Base-by-base conservation (phyloP, 768 basidiomycete genomes). In the Floccularia luteovirens region DNA sequence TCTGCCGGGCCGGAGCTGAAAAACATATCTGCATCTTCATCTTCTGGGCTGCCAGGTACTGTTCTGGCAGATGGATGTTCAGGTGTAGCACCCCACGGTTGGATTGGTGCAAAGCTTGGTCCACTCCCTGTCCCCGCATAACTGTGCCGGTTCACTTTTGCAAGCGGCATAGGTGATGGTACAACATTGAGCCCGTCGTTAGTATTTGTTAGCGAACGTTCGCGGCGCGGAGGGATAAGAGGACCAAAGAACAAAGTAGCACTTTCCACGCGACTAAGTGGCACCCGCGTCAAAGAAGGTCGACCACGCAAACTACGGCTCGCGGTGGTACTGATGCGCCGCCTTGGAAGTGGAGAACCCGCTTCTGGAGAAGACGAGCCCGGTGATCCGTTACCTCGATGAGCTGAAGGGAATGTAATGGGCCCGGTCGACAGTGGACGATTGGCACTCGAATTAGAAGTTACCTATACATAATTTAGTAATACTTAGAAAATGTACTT, bases 191-290 rank as follows among this genome's bases (percentile, higher is more conserved):
- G 49, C 14, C 52, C 41, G 35, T 49, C 41, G 31, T 55, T 49
- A 13, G 55, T 57, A 42, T 55, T 56, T 31, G 56, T 60, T 34
- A 66, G 57, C 17, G 62, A 53, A 24, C 63, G 61, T 21, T 43
- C 25, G 19, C 37, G 37, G 8, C 57, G 51, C 24, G 49, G 45
- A 13, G 64, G 58, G 43, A 79, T 77, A 28, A 69, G 43, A 30
- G 78, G 77, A 3, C 81, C 82, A 51, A 85, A 86, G 56, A 85
- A 84, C 8, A 82, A 58, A 0, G 81, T 77, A 13, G 75, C 72
- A 48, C 74, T 80, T 16, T 78, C 66, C 14, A 75, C 66, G 24
- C 82, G 74, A 33, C 55, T 68, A 30, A 77, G 53, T 0, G 72
- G 61, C 11, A 59, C 52, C 20, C 69, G 67, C 27, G 61, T 46